Conservation (phyloP, 225 moss, liverwort and hornwort genomes). For the Polytrichum formosum region DNA sequence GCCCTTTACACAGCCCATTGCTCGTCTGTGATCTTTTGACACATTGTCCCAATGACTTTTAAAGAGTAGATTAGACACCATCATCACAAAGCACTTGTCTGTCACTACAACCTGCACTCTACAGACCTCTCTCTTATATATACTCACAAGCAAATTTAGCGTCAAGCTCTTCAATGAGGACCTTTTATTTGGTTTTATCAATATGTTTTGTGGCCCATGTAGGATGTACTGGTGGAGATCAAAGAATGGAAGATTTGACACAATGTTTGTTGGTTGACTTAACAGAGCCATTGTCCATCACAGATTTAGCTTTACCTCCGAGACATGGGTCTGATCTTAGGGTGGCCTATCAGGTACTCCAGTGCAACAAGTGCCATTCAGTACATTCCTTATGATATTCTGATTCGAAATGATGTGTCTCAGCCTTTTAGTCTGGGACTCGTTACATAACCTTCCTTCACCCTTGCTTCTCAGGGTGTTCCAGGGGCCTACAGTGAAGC, state of each 20-base stretch:
- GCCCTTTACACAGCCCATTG: no score
- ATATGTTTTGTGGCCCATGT: background rate
- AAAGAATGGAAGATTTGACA: slow-evolving; percentile 3
- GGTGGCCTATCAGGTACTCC: slow-evolving; percentile 82
- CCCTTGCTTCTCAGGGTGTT: slow-evolving; percentile 53
- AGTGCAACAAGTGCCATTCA: no score
- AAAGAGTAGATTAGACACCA: no score
- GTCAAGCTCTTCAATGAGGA: background rate
- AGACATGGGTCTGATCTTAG: slow-evolving; percentile 86
- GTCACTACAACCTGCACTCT: background rate
- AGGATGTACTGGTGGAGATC: background rate
- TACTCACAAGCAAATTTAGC: background rate
- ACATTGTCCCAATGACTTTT: no score
- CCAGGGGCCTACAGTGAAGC: slow-evolving; percentile 98
- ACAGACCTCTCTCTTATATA: background rate
- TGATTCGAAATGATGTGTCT: no score
- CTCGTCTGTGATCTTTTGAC: no score
- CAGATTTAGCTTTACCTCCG: slow-evolving; percentile 87
- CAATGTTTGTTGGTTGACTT: slow-evolving; percentile 15
- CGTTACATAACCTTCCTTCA: background rate
- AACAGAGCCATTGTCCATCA: slow-evolving; percentile 71
- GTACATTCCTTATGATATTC: no score
- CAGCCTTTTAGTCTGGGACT: no score
- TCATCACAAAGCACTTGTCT: no score
- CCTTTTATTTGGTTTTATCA: background rate